phyloP scores from a whole-genome alignment of 768 basidiomycete species.

The Leccinellum luteum region DNA sequence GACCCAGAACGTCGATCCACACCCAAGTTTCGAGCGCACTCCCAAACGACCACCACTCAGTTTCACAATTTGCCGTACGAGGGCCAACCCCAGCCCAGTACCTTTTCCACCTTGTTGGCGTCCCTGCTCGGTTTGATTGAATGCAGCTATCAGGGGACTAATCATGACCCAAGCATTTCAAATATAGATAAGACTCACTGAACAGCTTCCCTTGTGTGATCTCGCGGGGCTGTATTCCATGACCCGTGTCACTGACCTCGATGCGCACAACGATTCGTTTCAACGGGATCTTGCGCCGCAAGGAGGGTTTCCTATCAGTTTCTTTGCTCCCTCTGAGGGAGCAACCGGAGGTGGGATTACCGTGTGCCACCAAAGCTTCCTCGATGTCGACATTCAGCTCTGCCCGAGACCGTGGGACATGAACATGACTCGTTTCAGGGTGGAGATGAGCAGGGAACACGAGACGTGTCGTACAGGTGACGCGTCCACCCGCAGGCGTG shows the following conservation, averaged over 20 bases:
- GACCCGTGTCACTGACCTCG: slow-evolving; percentile 77
- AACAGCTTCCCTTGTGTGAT: slow-evolving; percentile 71
- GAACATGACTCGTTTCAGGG: slow-evolving; percentile 8
- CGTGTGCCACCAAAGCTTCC: slow-evolving; percentile 26
- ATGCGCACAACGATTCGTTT: slow-evolving; percentile 81
- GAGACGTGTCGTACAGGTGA: slow-evolving; percentile 66
- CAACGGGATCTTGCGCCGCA: slow-evolving; percentile 23
- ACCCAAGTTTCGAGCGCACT: slow-evolving; percentile 57
- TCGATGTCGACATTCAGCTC: slow-evolving; percentile 19
- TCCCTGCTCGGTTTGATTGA: slow-evolving; percentile 78
- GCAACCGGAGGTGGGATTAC: slow-evolving; percentile 26
- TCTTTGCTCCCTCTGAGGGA: background rate
- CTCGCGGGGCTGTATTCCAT: slow-evolving; percentile 61
- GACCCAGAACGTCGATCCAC: slow-evolving; percentile 89
- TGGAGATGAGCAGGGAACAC: slow-evolving; percentile 33
- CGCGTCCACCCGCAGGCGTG: slow-evolving; percentile 64
- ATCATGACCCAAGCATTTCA: background rate
- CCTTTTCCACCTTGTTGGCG: slow-evolving; percentile 72
- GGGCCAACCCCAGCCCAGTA: slow-evolving; percentile 71
- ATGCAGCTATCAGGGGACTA: slow-evolving; percentile 47
- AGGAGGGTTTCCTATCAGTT: background rate
- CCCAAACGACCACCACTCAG: slow-evolving; percentile 71
- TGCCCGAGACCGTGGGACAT: background rate
- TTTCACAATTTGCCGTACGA: slow-evolving; percentile 78
- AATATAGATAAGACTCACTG: slow-evolving; percentile 43